Evolutionary conservation across 139 green algal species (phyloP).

Genomic region (Picochlorum sp.): DNA sequence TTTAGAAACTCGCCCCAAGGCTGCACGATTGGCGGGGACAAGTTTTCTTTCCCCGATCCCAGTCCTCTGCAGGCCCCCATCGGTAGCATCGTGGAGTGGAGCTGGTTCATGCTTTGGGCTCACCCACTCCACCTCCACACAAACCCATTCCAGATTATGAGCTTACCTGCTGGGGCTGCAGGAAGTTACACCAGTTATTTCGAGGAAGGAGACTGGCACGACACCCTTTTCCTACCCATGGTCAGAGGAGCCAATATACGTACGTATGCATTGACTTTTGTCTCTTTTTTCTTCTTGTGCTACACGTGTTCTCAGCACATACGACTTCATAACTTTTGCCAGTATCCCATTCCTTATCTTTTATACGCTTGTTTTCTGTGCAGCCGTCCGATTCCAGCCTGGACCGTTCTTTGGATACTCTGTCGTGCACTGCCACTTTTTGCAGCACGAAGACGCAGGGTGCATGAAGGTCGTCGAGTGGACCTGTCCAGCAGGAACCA

Average conservation of each 20-base stretch:
- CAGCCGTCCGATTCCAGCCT: not conserved
- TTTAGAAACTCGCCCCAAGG: not conserved
- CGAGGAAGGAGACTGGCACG: not conserved
- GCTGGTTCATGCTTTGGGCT: not conserved
- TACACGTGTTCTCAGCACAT: no score
- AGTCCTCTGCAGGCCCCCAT: not conserved
- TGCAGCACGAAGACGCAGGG: not conserved
- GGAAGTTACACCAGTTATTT: not conserved
- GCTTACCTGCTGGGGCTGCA: not conserved
- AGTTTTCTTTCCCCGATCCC: not conserved
- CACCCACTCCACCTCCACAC: not conserved
- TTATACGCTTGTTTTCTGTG: not conserved
- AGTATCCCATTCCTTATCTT: not conserved
- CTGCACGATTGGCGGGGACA: not conserved
- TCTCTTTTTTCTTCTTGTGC: no score
- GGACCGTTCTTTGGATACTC: not conserved
- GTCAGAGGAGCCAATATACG: no score
- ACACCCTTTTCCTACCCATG: not conserved
- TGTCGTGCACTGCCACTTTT: not conserved
- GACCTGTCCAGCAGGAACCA: not conserved
- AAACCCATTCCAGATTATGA: not conserved
- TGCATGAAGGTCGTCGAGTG: constrained; percentile 4
- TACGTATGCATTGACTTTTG: no score
- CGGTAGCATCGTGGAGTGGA: not conserved
- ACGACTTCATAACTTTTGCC: no score